Evolutionary conservation across 352 stramenopile genomes (phyloP).

Genomic region (Pythium phragmitis): DNA sequence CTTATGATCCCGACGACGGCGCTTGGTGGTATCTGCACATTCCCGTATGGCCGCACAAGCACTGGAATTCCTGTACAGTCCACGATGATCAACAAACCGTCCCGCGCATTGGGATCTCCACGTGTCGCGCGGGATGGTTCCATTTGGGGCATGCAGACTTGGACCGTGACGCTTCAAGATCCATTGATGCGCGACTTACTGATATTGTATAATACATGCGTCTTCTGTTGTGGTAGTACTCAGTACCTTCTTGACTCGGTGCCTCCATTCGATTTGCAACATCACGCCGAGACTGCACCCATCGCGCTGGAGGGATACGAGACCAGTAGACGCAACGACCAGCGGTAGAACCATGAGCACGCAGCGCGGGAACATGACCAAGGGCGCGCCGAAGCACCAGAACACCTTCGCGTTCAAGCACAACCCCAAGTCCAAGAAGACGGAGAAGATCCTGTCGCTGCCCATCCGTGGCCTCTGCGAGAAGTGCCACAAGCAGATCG

Average conservation of each 20-base stretch:
- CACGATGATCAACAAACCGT: conserved; percentile 49
- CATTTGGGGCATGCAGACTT: conserved; percentile 7
- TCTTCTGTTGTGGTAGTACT: conserved; percentile 6
- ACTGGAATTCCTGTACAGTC: conserved; percentile 49
- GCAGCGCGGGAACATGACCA: conserved; percentile 83
- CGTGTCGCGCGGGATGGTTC: conserved; percentile 17
- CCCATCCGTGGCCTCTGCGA: conserved; percentile 93
- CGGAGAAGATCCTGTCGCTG: conserved; percentile 89
- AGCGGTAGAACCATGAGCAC: conserved; percentile 63
- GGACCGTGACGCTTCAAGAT: conserved; percentile 2
- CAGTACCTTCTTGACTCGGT: conserved; percentile 2
- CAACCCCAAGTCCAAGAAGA: conserved; percentile 99
- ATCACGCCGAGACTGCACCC: background rate
- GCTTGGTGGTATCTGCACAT: conserved; percentile 42
- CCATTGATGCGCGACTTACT: background rate
- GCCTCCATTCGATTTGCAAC: conserved; percentile 3
- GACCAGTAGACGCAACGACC: background rate
- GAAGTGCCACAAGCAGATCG: conserved; percentile 95
- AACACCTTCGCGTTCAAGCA: conserved; percentile 98
- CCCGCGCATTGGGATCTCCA: conserved; percentile 4
- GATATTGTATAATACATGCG: background rate
- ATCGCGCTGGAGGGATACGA: background rate
- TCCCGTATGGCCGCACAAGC: conserved; percentile 46
- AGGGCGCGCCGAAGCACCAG: conserved; percentile 93
- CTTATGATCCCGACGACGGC: conserved; percentile 46